Base-by-base conservation (phyloP, 306 rosid species). In the Acacia acuminata region DNA sequence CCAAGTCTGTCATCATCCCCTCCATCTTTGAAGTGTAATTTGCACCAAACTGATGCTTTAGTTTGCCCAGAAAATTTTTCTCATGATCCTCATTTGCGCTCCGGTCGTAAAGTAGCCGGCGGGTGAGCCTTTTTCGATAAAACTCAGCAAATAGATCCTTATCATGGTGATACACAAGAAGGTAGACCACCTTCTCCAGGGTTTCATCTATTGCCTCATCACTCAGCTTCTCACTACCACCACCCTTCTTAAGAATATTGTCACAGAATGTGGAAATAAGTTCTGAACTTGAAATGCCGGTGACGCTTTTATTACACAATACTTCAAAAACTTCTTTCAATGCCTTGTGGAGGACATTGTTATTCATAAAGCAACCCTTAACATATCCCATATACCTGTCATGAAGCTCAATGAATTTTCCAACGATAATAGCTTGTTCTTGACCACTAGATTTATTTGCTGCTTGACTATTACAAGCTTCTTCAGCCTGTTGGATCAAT, bases 211-310 rank as follows among this genome's bases (percentile, higher is more conserved):
- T 53, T 53, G 24, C 22, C 22, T 53, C 60, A 53, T 53, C 60
- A 53, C 60, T 53, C 60, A 53, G 8, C 10, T 19, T 53, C 22
- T 53, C 60, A 53, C 60, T 53, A 1, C 60, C 24, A 1, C 60
- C 22, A 17, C 60, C 60, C 22, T 53, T 53, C n/a, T 94, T 94
- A 43, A 94, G 94, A 75, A 94, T 90, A 75, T 94, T 93, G 82
- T 94, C 98, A 74, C 97, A 93, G 64, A 94, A 94, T 8, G 92
- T 90, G 25, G 98, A 97, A 71, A 94, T 92, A 71, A 94, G 85
- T 82, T 94, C 98, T 1, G 97, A 97, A 84, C 95, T 91, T 63
- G 98, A 90, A 88, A 92, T 89, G 56, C 7, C n/a, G 16, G 20
- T 1, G 15, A 50, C 56, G 4, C n/a, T 16, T 16, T 19, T 53